Conservation (phyloP, 2,329 filamentous ascomycete species). For the Cryphonectria naterciae region DNA sequence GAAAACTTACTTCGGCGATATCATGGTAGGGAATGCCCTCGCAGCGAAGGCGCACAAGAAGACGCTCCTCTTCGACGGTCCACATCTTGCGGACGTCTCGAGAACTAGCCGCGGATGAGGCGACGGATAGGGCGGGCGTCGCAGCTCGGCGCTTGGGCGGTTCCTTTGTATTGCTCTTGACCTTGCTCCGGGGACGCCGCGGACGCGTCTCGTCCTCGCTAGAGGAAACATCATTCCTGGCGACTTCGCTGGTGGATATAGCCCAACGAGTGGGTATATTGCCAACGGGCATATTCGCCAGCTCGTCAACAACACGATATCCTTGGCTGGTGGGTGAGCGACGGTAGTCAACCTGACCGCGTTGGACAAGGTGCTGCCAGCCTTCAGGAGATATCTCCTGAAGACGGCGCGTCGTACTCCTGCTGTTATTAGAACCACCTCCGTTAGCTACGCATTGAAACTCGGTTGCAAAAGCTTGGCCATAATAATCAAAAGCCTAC, state of each 20-base stretch:
- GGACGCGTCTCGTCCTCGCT: not conserved
- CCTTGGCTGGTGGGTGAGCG: not conserved
- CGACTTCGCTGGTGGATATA: not conserved
- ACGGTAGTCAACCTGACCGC: not conserved
- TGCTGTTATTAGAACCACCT: not conserved
- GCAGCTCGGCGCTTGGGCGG: not conserved
- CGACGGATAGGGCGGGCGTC: not conserved
- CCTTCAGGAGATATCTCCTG: not conserved
- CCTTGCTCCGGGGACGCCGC: not conserved
- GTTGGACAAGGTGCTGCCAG: not conserved
- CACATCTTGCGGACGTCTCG: not conserved
- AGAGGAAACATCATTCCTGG: not conserved
- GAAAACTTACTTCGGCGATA: not conserved
- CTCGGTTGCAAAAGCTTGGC: too few relatives aligned
- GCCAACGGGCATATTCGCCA: not conserved
- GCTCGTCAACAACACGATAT: not conserved
- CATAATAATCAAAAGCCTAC: too few relatives aligned
- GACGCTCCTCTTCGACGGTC: not conserved
- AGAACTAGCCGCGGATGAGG: not conserved
- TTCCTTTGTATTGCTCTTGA: not conserved
- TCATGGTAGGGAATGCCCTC: not conserved
- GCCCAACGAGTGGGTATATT: not conserved
- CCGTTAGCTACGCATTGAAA: not conserved
- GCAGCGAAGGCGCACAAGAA: not conserved
- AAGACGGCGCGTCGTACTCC: not conserved